Conservation (phyloP, 495 filamentous ascomycete genomes). For the Chaetomidium leptoderma region DNA sequence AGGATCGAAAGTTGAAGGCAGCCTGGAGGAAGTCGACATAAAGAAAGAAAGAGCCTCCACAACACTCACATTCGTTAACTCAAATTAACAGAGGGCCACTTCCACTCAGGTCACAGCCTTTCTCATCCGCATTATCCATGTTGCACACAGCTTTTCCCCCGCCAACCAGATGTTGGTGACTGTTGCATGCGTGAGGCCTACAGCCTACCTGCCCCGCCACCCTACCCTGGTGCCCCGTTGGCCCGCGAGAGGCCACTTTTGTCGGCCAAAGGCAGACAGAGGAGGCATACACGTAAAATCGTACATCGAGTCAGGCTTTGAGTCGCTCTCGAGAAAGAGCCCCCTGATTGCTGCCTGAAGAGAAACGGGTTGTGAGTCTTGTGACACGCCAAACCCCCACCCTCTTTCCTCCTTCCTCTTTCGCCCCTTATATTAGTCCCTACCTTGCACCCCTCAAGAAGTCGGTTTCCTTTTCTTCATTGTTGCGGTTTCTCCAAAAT, state of each 20-base stretch:
- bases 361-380: too few species aligned
- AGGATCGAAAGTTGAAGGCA: too few species aligned
- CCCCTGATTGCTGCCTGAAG: background rate
- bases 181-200: background rate
- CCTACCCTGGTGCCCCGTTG: background rate
- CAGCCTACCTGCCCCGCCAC: background rate
- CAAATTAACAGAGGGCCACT: too few species aligned
- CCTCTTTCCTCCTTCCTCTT: background rate
- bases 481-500: too few species aligned
- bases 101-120: too few species aligned
- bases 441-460: too few species aligned
- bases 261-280: background rate
- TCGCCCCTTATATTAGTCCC: too few species aligned
- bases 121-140: background rate
- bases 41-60: too few species aligned
- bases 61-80: too few species aligned
- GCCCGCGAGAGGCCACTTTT: background rate
- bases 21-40: too few species aligned
- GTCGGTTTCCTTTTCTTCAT: too few species aligned
- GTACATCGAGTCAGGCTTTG: background rate
- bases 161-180: background rate
- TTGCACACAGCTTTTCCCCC: background rate
- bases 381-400: background rate
- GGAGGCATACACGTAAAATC: background rate
- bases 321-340: background rate